Conservation (phyloP, 768 basidiomycete genomes). For the Lanmaoa pseudosensibilis region DNA sequence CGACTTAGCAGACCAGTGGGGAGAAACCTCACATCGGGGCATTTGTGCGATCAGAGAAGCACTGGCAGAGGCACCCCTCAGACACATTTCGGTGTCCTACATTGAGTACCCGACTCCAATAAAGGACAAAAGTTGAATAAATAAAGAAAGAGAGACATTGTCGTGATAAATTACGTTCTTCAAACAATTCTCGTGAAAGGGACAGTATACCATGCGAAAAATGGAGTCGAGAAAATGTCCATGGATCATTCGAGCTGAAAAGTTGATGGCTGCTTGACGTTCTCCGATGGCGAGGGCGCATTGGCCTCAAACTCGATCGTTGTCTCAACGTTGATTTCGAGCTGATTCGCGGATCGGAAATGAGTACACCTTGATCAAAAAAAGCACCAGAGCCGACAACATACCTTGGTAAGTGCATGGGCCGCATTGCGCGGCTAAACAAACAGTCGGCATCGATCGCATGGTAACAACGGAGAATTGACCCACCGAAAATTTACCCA, state of each 20-base stretch:
- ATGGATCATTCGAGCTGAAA: slow-evolving; percentile 9
- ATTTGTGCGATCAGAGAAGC: too few species aligned
- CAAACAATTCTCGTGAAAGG: not conserved
- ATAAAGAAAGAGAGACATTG: not conserved
- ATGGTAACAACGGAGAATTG: not conserved
- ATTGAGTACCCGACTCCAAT: too few species aligned
- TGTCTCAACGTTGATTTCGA: slow-evolving; percentile 33
- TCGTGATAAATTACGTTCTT: not conserved
- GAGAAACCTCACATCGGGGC: too few species aligned
- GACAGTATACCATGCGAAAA: not conserved
- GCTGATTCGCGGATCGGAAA: slow-evolving; percentile 6
- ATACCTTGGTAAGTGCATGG: slow-evolving; percentile 21
- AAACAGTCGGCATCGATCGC: not conserved
- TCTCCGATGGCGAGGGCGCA: not conserved
- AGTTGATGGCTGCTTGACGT: slow-evolving; percentile 5
- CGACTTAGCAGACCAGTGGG: too few species aligned
- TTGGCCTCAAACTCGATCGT: slow-evolving; percentile 27
- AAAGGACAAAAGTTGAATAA: too few species aligned
- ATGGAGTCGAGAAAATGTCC: not conserved
- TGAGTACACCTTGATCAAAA: not conserved
- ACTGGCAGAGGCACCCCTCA: too few species aligned
- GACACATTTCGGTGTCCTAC: too few species aligned
- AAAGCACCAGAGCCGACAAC: not conserved
- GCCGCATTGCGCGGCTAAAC: slow-evolving; percentile 12
- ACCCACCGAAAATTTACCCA: slow-evolving; percentile 13